phyloP scores from a whole-genome alignment of 345 rosid species.

The Populus deltoides region DNA sequence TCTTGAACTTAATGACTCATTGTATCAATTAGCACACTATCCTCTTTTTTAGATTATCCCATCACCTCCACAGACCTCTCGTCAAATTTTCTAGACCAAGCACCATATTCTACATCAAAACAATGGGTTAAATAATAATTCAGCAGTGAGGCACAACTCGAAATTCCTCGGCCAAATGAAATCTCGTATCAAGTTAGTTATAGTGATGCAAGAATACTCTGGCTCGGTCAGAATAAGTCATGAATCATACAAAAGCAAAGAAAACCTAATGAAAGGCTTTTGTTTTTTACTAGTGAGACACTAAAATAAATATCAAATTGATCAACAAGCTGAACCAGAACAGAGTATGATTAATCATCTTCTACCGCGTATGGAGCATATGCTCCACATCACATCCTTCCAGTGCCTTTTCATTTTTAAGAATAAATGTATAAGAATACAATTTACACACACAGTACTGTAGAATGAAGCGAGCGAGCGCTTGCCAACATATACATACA shows the following conservation, averaged over 20 bases:
- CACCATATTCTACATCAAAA: background rate
- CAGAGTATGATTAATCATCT: background rate
- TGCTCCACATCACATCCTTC: background rate
- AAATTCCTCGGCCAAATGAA: background rate
- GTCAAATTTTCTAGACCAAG: background rate
- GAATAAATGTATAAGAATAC: background rate
- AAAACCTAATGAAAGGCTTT: background rate
- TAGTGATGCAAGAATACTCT: background rate
- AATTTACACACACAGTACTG: background rate
- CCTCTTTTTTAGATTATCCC: background rate
- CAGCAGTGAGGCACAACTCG: background rate
- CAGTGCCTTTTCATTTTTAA: background rate
- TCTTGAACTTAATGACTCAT: background rate
- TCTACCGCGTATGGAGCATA: background rate
- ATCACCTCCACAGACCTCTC: background rate
- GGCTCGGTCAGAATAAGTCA: background rate
- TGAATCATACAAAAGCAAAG: background rate
- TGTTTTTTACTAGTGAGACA: background rate
- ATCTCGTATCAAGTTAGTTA: background rate
- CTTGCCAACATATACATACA: background rate
- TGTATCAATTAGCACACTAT: background rate
- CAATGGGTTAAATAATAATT: background rate
- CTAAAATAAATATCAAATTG: background rate
- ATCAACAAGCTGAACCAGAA: background rate
- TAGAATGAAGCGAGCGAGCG: background rate